phyloP scores from a whole-genome alignment of 768 basidiomycete genomes.

The Zangia roseola region DNA sequence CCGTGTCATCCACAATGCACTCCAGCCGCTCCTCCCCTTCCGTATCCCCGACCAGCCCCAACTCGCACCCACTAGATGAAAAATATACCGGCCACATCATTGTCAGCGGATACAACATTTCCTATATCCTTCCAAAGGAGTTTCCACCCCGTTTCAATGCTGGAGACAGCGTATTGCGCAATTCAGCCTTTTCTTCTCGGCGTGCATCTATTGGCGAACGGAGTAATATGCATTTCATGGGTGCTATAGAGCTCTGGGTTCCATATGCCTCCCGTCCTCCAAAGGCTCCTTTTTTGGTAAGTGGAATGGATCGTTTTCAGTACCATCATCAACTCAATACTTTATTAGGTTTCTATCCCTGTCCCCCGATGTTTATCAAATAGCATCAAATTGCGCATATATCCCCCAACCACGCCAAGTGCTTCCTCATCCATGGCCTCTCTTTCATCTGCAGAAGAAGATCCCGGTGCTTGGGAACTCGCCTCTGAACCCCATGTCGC shows the following conservation, averaged over 20 bases:
- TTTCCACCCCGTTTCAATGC: constrained; percentile 41
- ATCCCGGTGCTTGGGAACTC: constrained; percentile 68
- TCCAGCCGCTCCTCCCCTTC: constrained; percentile 39
- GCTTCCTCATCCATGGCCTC: constrained; percentile 66
- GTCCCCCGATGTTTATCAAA: constrained; percentile 78
- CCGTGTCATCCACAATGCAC: constrained; percentile 30
- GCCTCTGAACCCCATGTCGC: constrained; percentile 76
- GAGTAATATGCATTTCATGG: constrained; percentile 72
- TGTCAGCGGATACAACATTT: constrained; percentile 73
- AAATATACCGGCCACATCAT: constrained; percentile 75
- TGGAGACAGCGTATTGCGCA: constrained; percentile 22
- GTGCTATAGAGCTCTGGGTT: constrained; percentile 73
- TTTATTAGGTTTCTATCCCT: constrained; percentile 66
- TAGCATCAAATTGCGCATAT: constrained; percentile 69
- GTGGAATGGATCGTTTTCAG: constrained; percentile 15
- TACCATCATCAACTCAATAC: constrained; percentile 3
- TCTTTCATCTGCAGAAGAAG: constrained; percentile 73
- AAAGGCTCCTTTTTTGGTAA: constrained; percentile 70
- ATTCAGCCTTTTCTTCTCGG: constrained; percentile 32
- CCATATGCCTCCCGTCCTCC: constrained; percentile 69
- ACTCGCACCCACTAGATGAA: constrained; percentile 51
- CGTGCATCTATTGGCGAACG: constrained; percentile 56
- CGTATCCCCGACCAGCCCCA: constrained; percentile 25
- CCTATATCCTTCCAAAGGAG: constrained; percentile 71
- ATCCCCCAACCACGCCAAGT: constrained; percentile 54